These are phyloP conservation scores for Pythium coloratum DNA, from an alignment of 352 stramenopile species.

Conservation along the genomic window DNA sequence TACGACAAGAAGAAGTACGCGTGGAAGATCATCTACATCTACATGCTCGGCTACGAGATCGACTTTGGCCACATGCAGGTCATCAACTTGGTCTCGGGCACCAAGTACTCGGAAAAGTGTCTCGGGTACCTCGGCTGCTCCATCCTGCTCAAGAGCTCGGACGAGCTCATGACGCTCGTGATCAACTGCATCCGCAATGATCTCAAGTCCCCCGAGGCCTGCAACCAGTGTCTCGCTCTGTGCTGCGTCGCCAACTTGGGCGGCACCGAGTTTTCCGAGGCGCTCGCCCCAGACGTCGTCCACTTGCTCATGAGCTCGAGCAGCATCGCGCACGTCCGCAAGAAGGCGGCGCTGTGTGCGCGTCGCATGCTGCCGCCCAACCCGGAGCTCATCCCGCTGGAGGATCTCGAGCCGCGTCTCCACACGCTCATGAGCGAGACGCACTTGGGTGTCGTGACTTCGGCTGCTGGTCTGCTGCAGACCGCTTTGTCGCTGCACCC, in stretches of 20 bases:
- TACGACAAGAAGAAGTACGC: slow-evolving; percentile 99
- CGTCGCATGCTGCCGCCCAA: slow-evolving; percentile 92
- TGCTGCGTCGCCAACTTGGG: slow-evolving; percentile 96
- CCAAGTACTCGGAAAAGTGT: slow-evolving; percentile 94
- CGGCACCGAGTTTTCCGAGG: slow-evolving; percentile 93
- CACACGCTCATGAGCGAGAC: slow-evolving; percentile 89
- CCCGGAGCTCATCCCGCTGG: slow-evolving; percentile 89
- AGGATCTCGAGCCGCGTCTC: slow-evolving; percentile 67
- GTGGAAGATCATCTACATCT: slow-evolving; percentile 99
- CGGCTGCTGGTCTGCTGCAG: slow-evolving; percentile 88
- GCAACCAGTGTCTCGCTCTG: slow-evolving; percentile 93
- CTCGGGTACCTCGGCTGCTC: slow-evolving; percentile 97
- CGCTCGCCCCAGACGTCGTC: slow-evolving; percentile 93
- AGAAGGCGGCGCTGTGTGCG: slow-evolving; percentile 96
- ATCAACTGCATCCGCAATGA: slow-evolving; percentile 98
- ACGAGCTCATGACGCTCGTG: slow-evolving; percentile 90
- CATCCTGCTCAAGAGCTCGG: slow-evolving; percentile 92
- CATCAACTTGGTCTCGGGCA: slow-evolving; percentile 92
- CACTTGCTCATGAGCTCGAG: slow-evolving; percentile 90
- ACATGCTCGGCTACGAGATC: slow-evolving; percentile 98
- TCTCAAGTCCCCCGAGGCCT: slow-evolving; percentile 85
- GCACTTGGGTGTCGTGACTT: slow-evolving; percentile 95
- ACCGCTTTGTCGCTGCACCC: slow-evolving; percentile 90
- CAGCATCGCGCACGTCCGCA: slow-evolving; percentile 94
- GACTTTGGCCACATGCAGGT: slow-evolving; percentile 99